Evolutionary conservation across 177 flowering plant species (phyloP), one percentile per base, ranked within the genome.

Genomic region (Telopea speciosissima): DNA sequence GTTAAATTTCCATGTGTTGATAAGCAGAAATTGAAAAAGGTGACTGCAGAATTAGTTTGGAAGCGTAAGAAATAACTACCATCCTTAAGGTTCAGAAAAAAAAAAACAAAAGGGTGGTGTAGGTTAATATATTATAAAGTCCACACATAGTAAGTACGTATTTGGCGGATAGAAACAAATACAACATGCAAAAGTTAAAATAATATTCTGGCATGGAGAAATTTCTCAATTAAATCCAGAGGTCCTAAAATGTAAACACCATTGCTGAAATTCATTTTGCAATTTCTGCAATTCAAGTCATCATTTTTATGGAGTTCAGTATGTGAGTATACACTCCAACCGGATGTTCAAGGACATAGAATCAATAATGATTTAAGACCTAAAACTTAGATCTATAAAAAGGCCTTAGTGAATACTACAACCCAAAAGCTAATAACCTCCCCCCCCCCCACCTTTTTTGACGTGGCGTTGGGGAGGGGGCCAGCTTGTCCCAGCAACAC

Each of bases 1-100:
- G 69, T 25, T 42, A 49, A 22, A 70, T 69, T 68, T 67, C 49
- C 67, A 52, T 21, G 42, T 56, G 49, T 64, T 52, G 26, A 58
- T 36, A 75, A 71, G 24, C 40, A 69, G 72, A 61, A n/a, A 22
- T 58, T 62, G 23, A 63, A 25, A 8, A 26, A 16, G 13, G 8
- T 16, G 17, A n/a, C 61, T 16, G 23, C 0, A 58, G 5, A 58
- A 58, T n/a, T n/a, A 58, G 8, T 58, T 58, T 21, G 23, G 14
- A 54, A 16, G 59, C 59, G 2, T 54, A 58, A 17, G 10, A 3
- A 49, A 4, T 49, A 58, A 58, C 61, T 17, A 58, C 40, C 40
- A 58, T n/a, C n/a, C 3, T 7, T 58, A 9, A 19, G 9, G 23
- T 58, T 58, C 61, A 58, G 4, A n/a, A n/a, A 21, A 6, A 58